Base-by-base conservation (phyloP, 1,284 basidiomycete genomes). In the Pyrrhoderma lamaoense region DNA sequence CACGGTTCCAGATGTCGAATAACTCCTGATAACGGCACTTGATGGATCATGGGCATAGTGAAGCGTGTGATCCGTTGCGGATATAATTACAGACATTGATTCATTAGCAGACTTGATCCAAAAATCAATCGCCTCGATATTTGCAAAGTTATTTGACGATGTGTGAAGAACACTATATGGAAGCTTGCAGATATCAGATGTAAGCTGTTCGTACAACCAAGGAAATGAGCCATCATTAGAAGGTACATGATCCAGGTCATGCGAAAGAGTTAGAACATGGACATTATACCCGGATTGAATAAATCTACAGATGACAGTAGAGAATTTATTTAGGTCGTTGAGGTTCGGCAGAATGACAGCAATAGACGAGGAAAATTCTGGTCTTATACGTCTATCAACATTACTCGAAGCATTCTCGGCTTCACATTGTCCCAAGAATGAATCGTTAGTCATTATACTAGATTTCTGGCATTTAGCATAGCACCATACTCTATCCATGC, bases 221-320 rank as follows among this genome's bases (percentile, higher is more conserved):
- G 53, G 31, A 42, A 59, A 49, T 36, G 51, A 52, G 18, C 19
- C 57, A 47, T 60, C 58, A 57, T 54, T 54, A 55, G 59, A 56
- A 57, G 54, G 47, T 55, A 56, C 31, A 42, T 38, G 47, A 59
- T 59, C 57, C 57, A n/a, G 11, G 18, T 51, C 37, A 40, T 51
- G 49, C 4, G 53, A 44, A 38, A 67, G 66, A 14, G 78, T 61
- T 45, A 70, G 62, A 21, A 69, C 60, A 8, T 66, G 48, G 1
- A 72, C 36, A 18, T 56, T 57, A 53, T 74, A 64, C 14, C 72
- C 71, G 27, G 63, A 60, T 1, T 56, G 53, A 37, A 63, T 61
- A 22, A 83, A 65, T 43, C 62, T 65, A 63, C 81, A 85, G 0
- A 70, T 59, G 3, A 76, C 65, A 27, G 70, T 63, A 8, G 70